Conservation (phyloP, 176 grass and related monocot species). For the Oryza glaberrima region DNA sequence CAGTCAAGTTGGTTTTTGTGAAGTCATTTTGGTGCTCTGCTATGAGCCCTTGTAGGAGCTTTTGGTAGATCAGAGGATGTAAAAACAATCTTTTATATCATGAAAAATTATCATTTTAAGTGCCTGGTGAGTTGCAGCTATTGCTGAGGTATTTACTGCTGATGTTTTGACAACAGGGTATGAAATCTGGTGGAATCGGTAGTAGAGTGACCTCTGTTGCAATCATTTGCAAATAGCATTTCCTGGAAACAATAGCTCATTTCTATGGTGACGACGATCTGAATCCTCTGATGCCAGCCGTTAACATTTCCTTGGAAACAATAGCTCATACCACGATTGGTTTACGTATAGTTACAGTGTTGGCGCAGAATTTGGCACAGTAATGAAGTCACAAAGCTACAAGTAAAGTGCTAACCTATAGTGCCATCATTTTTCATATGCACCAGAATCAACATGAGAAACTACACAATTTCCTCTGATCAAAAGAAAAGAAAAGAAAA, state of each 20-base stretch:
- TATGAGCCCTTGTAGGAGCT: not conserved
- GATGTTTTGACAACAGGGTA: not conserved
- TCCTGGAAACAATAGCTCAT: not conserved
- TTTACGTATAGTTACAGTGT: conserved; percentile 8
- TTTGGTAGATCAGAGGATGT: conserved; percentile 28
- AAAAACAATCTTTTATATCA: conserved; percentile 25
- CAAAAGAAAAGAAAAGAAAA: not conserved
- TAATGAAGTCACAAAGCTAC: not conserved
- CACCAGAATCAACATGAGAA: conserved; percentile 28
- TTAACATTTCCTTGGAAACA: not conserved
- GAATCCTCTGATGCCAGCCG: not conserved
- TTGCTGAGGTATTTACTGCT: not conserved
- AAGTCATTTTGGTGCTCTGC: conserved; percentile 1
- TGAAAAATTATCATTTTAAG: not conserved
- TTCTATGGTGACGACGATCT: not conserved
- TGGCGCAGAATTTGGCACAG: not conserved
- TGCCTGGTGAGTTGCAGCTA: not conserved
- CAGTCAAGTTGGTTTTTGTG: conserved; percentile 73
- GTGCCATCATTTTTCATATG: not conserved
- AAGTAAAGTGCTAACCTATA: not conserved
- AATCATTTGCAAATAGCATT: not conserved
- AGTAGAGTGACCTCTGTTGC: no score
- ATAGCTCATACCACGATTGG: not conserved
- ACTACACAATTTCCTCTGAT: not conserved
- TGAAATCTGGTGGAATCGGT: not conserved